Conservation (phyloP, 805 yeast genomes). For the Yarrowia porcina region DNA sequence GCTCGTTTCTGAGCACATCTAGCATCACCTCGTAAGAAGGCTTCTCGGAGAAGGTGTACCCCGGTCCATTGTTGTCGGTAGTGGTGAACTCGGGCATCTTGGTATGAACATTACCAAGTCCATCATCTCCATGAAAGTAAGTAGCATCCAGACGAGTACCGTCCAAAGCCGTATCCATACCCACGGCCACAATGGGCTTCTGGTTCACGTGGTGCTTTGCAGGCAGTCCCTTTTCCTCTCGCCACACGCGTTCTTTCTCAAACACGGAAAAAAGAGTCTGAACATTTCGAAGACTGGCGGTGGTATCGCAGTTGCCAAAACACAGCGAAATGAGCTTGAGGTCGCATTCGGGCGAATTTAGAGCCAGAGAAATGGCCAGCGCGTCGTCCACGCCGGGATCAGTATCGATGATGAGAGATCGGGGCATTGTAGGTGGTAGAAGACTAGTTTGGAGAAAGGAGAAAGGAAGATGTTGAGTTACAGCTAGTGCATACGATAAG, state of each 20-base stretch:
- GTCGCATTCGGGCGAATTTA: conserved; percentile 35
- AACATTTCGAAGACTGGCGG: conserved; percentile 36
- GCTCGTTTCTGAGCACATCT: conserved; percentile 38
- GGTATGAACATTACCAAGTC: conserved; percentile 42
- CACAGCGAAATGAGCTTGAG: conserved; percentile 39
- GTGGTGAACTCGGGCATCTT: conserved; percentile 40
- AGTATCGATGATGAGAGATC: conserved; percentile 40
- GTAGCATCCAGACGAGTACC: conserved; percentile 39
- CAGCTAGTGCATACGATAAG: not conserved
- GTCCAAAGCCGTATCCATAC: conserved; percentile 36
- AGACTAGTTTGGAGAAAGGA: not conserved
- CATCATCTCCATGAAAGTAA: conserved; percentile 44
- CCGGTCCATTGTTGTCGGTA: conserved; percentile 27
- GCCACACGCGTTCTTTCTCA: conserved; percentile 35
- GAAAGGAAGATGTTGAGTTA: not conserved
- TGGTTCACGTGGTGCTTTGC: conserved; percentile 32
- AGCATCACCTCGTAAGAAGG: conserved; percentile 41
- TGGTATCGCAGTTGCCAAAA: conserved; percentile 42
- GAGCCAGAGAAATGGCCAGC: conserved; percentile 41
- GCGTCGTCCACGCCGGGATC: conserved; percentile 47
- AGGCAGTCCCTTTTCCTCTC: conserved; percentile 31
- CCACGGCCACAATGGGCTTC: conserved; percentile 39
- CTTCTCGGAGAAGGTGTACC: conserved; percentile 35
- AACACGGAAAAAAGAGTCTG: conserved; percentile 40
- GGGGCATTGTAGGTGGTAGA: not conserved